Conservation (phyloP, 257 asterid genomes). For the Mitragyna speciosa region DNA sequence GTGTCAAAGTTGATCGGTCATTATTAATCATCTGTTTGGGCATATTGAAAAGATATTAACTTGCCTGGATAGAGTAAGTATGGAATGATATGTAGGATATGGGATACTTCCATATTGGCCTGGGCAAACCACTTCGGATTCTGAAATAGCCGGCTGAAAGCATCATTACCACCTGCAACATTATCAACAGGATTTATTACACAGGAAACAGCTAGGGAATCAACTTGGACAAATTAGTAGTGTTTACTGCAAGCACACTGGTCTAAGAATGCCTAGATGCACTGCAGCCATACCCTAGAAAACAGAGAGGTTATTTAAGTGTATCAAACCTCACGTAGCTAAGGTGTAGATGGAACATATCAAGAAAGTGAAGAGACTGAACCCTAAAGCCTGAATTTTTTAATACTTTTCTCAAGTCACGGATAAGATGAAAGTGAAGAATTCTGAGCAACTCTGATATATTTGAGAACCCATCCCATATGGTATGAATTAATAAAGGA, state of each 20-base stretch:
- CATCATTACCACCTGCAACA: slow-evolving; percentile 80
- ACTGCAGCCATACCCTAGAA: background rate
- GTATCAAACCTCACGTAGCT: background rate
- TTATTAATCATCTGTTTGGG: background rate
- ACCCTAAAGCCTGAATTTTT: background rate
- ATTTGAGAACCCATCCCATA: background rate
- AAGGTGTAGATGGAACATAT: background rate
- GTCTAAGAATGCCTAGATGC: background rate
- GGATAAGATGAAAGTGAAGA: background rate
- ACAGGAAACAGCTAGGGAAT: background rate
- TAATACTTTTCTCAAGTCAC: background rate
- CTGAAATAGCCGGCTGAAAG: slow-evolving; percentile 94
- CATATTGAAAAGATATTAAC: slow-evolving; percentile 15
- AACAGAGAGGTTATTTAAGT: background rate
- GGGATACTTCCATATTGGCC: slow-evolving; percentile 91
- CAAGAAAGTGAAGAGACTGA: background rate
- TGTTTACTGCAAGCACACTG: no score
- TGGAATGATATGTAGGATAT: slow-evolving; percentile 83
- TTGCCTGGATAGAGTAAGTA: slow-evolving; percentile 89
- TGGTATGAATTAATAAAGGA: background rate
- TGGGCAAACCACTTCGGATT: slow-evolving; percentile 75
- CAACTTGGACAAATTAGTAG: background rate
- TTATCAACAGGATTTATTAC: background rate
- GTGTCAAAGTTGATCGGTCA: background rate
- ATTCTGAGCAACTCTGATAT: background rate